Conservation (phyloP, 2,329 filamentous ascomycete genomes). For the Lasiodiplodia gonubiensis region DNA sequence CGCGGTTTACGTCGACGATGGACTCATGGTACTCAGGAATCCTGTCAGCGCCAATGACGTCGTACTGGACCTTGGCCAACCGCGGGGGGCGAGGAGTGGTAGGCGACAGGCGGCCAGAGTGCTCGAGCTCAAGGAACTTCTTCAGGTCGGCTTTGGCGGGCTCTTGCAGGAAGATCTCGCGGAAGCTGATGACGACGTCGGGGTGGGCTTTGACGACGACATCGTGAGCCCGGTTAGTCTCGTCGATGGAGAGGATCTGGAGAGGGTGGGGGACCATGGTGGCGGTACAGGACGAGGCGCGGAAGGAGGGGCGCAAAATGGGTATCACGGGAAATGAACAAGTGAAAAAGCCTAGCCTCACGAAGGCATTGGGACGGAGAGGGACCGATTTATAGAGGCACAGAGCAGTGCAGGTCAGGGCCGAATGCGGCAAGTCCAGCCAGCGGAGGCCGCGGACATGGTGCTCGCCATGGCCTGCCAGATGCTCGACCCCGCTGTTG, state of each 20-base stretch:
- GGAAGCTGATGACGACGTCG: slow-evolving; percentile 50
- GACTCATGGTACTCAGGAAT: slow-evolving; percentile 62
- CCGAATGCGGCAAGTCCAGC: slow-evolving; percentile 17
- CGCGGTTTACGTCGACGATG: slow-evolving; percentile 54
- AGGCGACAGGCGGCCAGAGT: slow-evolving; percentile 46
- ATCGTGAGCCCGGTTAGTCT: slow-evolving; percentile 59
- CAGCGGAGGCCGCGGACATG: slow-evolving; percentile 11
- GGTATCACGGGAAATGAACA: slow-evolving; percentile 17
- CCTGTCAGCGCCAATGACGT: slow-evolving; percentile 59
- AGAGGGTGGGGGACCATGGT: slow-evolving; percentile 56
- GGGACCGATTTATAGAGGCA: slow-evolving; percentile 7
- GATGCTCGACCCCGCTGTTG: background rate
- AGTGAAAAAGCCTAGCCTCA: background rate
- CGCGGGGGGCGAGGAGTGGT: slow-evolving; percentile 54
- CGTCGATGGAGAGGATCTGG: slow-evolving; percentile 61
- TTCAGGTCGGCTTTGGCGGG: slow-evolving; percentile 57
- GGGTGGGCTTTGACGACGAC: slow-evolving; percentile 53
- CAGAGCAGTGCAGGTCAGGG: background rate
- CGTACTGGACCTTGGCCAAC: slow-evolving; percentile 61
- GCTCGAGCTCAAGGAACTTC: slow-evolving; percentile 56
- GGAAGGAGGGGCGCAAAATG: background rate
- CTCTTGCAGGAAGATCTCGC: slow-evolving; percentile 59
- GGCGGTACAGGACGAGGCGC: background rate
- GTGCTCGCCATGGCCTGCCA: slow-evolving; percentile 14
- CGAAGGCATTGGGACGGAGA: background rate